Evolutionary conservation across 352 stramenopile species (phyloP).

Genomic region (Elongisporangium undulatum): DNA sequence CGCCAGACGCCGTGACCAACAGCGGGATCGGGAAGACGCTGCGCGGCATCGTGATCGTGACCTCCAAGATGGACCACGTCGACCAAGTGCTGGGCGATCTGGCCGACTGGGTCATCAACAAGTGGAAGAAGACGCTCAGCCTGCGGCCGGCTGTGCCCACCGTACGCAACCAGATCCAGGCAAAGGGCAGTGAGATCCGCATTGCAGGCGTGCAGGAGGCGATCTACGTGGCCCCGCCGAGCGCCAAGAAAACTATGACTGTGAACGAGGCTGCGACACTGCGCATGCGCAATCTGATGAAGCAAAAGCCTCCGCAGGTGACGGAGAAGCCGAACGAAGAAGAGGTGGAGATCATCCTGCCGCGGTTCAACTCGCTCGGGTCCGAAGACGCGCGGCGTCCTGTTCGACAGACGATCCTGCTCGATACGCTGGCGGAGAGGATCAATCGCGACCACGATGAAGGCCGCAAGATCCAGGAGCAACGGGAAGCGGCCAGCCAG

Average conservation of each 20-base stretch:
- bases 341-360: slow-evolving; percentile 39
- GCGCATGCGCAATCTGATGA: neutral
- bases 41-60: slow-evolving; percentile 35
- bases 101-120: slow-evolving; percentile 57
- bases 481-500: slow-evolving; percentile 11
- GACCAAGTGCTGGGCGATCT: slow-evolving; percentile 42
- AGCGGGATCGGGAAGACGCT: slow-evolving; percentile 60
- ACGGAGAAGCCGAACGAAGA: slow-evolving; percentile 11
- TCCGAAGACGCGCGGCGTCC: slow-evolving; percentile 54
- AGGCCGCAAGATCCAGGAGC: slow-evolving; percentile 29
- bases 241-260: slow-evolving; percentile 10
- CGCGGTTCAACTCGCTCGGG: slow-evolving; percentile 59
- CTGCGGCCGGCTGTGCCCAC: slow-evolving; percentile 34
- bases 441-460: slow-evolving; percentile 55
- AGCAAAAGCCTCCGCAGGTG: slow-evolving; percentile 2
- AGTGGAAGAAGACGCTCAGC: slow-evolving; percentile 45
- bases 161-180: slow-evolving; percentile 30
- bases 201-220: slow-evolving; percentile 18
- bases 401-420: slow-evolving; percentile 38
- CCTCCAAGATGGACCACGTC: slow-evolving; percentile 28
- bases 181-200: slow-evolving; percentile 35
- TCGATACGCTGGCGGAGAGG: slow-evolving; percentile 49
- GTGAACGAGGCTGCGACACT: slow-evolving; percentile 1
- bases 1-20: slow-evolving; percentile 37
- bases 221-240: slow-evolving; percentile 20